A percentile compares a stretch with the other conserved stretches of the same genome.
Conservation (phyloP, 2,329 filamentous ascomycete genomes). For the Ascochyta rabiei region DNA sequence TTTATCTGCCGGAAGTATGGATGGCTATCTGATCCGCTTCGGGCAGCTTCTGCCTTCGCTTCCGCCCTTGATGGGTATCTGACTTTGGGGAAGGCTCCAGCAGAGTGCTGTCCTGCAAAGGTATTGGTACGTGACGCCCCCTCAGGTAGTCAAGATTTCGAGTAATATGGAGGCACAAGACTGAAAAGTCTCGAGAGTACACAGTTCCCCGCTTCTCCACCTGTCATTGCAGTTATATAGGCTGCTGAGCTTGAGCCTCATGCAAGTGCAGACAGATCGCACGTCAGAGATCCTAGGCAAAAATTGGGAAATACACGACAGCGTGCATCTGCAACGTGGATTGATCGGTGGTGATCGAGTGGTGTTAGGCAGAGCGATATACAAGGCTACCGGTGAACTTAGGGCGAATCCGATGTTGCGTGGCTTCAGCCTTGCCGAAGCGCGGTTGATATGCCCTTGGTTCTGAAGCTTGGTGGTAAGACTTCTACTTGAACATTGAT, state of each 20-base stretch:
- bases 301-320: background rate
- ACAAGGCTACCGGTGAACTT: constrained; percentile 23
- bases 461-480: background rate
- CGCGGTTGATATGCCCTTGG: constrained; percentile 9
- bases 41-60: background rate
- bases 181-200: background rate
- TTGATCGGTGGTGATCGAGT: constrained; percentile 14
- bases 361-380: constrained; percentile 1
- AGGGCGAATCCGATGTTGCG: constrained; percentile 6
- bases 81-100: background rate
- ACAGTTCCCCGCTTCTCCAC: background rate
- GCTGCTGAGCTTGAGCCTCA: background rate
- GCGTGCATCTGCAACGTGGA: background rate
- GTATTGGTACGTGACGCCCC: background rate
- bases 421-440: constrained; percentile 19
- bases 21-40: background rate
- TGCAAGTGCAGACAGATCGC: constrained; percentile 6
- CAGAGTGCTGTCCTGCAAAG: background rate
- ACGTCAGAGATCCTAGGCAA: constrained; percentile 16
- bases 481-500: background rate
- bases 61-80: background rate
- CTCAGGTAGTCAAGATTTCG: background rate
- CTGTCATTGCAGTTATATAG: background rate
- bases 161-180: background rate
- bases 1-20: background rate